phyloP scores from a whole-genome alignment of 768 basidiomycete genomes.

The Amanita fuliginea region DNA sequence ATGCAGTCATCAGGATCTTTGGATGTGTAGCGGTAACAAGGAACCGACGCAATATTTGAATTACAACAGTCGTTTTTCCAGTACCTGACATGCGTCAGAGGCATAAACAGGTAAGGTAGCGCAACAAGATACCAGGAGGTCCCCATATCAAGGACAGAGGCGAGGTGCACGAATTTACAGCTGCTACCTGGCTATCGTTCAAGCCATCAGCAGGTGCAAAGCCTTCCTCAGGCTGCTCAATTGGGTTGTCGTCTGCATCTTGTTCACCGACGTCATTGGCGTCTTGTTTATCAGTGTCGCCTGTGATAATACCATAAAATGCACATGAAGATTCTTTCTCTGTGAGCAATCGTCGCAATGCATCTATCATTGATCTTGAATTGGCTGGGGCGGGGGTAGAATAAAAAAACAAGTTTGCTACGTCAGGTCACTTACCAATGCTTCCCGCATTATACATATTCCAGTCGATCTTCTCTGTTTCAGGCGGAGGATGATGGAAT shows the following conservation, averaged over 20 bases:
- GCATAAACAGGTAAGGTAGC: not conserved
- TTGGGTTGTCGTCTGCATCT: not conserved
- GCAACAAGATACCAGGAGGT: constrained; percentile 37
- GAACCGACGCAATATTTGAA: constrained; percentile 42
- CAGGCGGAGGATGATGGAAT: constrained; percentile 49
- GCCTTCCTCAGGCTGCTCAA: not conserved
- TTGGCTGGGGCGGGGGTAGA: constrained; percentile 31
- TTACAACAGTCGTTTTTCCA: constrained; percentile 62
- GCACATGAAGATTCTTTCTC: constrained; percentile 34
- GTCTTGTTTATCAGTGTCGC: not conserved
- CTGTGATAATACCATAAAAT: constrained; percentile 39
- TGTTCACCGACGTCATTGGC: not conserved
- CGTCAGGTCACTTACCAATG: constrained; percentile 26
- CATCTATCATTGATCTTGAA: constrained; percentile 55
- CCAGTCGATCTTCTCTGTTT: constrained; percentile 51
- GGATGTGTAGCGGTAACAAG: constrained; percentile 14
- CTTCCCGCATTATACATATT: constrained; percentile 53
- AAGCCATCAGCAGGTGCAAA: constrained; percentile 16
- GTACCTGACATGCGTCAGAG: constrained; percentile 31
- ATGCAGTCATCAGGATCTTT: constrained; percentile 61
- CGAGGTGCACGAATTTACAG: constrained; percentile 32
- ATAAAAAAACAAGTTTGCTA: not conserved
- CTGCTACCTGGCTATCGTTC: constrained; percentile 45
- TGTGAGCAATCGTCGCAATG: constrained; percentile 33
- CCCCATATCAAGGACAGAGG: constrained; percentile 56